Evolutionary conservation across 2,329 filamentous ascomycete genomes (phyloP).

Genomic region (Clarireedia homoeocarpa): DNA sequence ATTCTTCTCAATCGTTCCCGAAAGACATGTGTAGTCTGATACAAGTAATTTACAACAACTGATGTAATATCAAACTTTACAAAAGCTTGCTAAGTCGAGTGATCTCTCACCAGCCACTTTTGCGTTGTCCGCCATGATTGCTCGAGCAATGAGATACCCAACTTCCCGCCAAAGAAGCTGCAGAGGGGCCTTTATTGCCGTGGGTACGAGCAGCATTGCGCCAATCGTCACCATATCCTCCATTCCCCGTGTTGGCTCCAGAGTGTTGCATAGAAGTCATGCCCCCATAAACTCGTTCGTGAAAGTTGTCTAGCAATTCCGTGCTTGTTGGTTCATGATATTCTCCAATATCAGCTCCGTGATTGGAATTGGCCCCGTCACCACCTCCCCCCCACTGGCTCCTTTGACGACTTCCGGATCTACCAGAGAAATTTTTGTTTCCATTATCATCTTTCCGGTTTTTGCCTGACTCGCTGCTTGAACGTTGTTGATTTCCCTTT

Average conservation of each 20-base stretch:
- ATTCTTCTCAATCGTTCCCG: not conserved
- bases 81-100: not conserved
- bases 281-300: not conserved
- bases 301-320: not conserved
- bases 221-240: not conserved
- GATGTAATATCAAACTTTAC: not conserved
- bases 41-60: not conserved
- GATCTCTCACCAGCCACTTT: not conserved
- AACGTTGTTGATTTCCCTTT: not conserved
- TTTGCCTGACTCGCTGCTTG: not conserved
- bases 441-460: not conserved
- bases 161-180: not conserved
- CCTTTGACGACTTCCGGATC: not conserved
- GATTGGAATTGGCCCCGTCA: conserved; percentile 2
- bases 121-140: not conserved
- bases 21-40: not conserved
- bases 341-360: not conserved
- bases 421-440: not conserved
- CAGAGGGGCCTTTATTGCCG: not conserved
- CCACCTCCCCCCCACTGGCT: conserved; percentile 1
- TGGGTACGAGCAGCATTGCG: not conserved
- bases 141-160: not conserved
- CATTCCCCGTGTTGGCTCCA: not conserved
- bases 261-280: not conserved
- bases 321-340: not conserved